Conservation (phyloP, 2,329 filamentous ascomycete species). For the Penicillium aurantiogriseum region DNA sequence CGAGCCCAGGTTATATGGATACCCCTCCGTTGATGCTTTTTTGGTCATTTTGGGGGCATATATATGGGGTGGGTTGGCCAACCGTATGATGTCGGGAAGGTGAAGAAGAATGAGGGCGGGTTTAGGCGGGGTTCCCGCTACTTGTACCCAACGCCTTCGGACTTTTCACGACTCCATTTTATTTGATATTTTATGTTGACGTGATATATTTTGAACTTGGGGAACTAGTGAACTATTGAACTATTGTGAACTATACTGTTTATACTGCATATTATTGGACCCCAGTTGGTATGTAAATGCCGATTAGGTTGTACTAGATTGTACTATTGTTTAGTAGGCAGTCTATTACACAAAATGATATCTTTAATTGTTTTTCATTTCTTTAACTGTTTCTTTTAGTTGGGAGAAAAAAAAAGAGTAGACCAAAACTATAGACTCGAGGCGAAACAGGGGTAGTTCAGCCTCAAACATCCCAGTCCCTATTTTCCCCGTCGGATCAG, state of each 20-base stretch:
- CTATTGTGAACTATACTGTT: not conserved
- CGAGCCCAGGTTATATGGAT: conserved; percentile 18
- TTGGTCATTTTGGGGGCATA: not conserved
- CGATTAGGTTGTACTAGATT: not conserved
- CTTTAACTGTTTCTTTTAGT: not conserved
- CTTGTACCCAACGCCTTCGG: conserved; percentile 3
- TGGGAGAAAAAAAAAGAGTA: no score
- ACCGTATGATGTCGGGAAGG: conserved; percentile 3
- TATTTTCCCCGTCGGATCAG: conserved; percentile 7
- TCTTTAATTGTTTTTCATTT: not conserved
- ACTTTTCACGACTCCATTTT: not conserved
- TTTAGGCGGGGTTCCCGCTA: conserved; percentile 12
- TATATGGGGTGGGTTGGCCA: not conserved
- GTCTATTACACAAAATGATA: not conserved
- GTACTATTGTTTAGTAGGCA: not conserved
- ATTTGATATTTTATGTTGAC: not conserved
- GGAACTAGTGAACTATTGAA: not conserved
- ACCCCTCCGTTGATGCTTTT: conserved; percentile 8
- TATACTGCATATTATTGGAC: not conserved
- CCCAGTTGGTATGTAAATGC: not conserved
- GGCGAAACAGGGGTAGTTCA: not conserved
- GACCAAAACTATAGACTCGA: not conserved
- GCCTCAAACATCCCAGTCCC: not conserved
- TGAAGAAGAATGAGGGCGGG: conserved; percentile 6
- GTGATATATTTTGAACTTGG: not conserved